A percentile compares a stretch with the other conserved stretches of the same genome.
These are phyloP conservation scores for Phaeosphaeria sp. DNA, from an alignment of 2,329 filamentous ascomycete species.

Conservation along the genomic window DNA sequence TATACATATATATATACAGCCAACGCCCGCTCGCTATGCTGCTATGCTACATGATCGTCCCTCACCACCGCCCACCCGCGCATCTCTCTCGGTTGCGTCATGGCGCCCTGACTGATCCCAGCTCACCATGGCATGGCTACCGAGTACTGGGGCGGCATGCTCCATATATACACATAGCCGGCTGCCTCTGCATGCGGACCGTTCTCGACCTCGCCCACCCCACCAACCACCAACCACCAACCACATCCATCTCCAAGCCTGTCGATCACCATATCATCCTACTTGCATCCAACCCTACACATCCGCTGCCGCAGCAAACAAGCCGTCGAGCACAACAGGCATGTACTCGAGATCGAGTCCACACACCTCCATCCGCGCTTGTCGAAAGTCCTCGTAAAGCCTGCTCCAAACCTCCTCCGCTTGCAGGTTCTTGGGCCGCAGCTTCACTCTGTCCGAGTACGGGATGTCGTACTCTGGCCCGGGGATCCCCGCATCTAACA, in stretches of 20 bases:
- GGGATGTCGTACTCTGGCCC: conserved; percentile 60
- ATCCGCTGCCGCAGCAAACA: conserved; percentile 1
- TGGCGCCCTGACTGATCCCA: conserved; percentile 11
- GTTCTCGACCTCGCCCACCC: conserved; percentile 8
- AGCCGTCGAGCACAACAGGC: conserved; percentile 24
- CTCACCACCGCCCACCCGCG: not conserved
- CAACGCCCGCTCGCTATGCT: not conserved
- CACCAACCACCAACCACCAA: conserved; percentile 1
- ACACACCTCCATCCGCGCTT: conserved; percentile 59
- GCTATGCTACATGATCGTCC: not conserved
- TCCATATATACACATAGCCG: conserved; percentile 5
- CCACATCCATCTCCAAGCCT: not conserved
- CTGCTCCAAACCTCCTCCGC: conserved; percentile 57
- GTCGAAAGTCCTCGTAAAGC: conserved; percentile 57
- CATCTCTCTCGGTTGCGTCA: conserved; percentile 9
- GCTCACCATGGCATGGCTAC: not conserved
- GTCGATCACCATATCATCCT: conserved; percentile 3
- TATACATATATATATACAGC: not conserved
- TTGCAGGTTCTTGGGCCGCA: conserved; percentile 54
- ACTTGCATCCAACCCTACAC: not conserved
- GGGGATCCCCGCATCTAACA: conserved; percentile 56
- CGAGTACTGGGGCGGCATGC: conserved; percentile 3
- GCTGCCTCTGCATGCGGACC: conserved; percentile 9
- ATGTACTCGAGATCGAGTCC: conserved; percentile 59
- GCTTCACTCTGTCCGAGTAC: conserved; percentile 47